phyloP scores from a whole-genome alignment of 2,329 filamentous ascomycete species.

The Sporothrix humicola region DNA sequence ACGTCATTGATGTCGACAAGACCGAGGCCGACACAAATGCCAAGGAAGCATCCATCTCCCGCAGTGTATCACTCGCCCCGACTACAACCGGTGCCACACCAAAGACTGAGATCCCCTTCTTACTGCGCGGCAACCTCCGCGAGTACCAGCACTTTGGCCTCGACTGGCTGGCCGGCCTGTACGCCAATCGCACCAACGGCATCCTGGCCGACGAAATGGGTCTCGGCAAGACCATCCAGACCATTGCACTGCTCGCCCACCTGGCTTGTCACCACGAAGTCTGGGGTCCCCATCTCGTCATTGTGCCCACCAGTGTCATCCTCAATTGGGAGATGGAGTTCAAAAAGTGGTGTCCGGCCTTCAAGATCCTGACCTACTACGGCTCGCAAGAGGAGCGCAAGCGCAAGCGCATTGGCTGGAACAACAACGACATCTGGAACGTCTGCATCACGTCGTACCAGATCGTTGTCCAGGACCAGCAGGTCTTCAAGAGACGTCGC shows the following conservation, averaged over 20 bases:
- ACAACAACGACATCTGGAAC: constrained; percentile 91
- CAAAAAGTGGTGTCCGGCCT: constrained; percentile 97
- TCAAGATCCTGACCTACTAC: constrained; percentile 98
- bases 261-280: constrained; percentile 87
- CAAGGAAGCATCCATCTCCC: constrained; percentile 43
- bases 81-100: constrained; percentile 44
- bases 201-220: constrained; percentile 99
- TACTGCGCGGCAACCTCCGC: constrained; percentile 85
- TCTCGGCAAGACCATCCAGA: constrained; percentile 97
- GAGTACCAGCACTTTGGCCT: constrained; percentile 98
- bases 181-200: constrained; percentile 90
- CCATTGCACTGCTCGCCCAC: constrained; percentile 90
- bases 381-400: constrained; percentile 91
- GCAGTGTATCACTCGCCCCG: constrained; percentile 44
- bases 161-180: constrained; percentile 94
- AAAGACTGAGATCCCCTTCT: constrained; percentile 77
- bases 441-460: constrained; percentile 98
- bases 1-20: constrained; percentile 44
- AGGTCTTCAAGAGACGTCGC: constrained; percentile 86
- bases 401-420: constrained; percentile 90
- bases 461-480: constrained; percentile 89
- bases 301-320: constrained; percentile 97
- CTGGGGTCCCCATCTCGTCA: constrained; percentile 94
- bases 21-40: constrained; percentile 42
- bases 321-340: constrained; percentile 99